Evolutionary conservation across 306 rosid genomes (phyloP), one percentile per base, ranked within the genome.

Genomic region (Prunus dulcis): DNA sequence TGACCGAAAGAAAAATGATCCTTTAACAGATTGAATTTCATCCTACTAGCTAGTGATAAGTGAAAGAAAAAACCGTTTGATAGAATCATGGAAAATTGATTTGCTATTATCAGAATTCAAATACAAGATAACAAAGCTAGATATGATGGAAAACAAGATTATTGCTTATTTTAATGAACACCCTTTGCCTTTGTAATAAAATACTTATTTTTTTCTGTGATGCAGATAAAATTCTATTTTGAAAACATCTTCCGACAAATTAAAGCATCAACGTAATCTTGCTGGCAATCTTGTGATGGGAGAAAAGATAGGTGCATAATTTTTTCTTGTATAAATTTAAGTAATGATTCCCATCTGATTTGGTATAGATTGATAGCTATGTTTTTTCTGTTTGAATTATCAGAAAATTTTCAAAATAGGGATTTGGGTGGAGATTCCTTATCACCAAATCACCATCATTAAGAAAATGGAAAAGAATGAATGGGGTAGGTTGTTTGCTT

Each of bases 161-260:
- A n/a, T 56, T n/a, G 62, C 62, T 56, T 56, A 56, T 56, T 56
- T 56, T 56, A n/a, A 56, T 56, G 9, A 56, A 8, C 27, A 55
- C 23, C 25, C 5, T 56, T n/a, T 47, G 51, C 51, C 51, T 47
- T 47, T 47, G 15, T 12, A 10, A 47, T 47, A 6, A 47, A 47
- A 12, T 10, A 47, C 14, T 10, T 12, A 47, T 47, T 12, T 47
- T 47, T 10, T 13, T 47, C 5, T 47, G 12, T 10, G 11, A 47
- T 3, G 51, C 12, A 47, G 14, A 46, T 47, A 12, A 47, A 47
- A 47, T 17, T 13, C 34, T 58, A 23, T 23, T 58, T 72, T 10
- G 6, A 14, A 43, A 55, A 77, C n/a, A 76, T 55, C 50, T 58
- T 2, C 75, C 70, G 81, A 77, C 81, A 77, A 68, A 9, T 47